Evolutionary conservation across 192 early-diverging fungal species (phyloP), one percentile per base, ranked within the genome.

Genomic region (Martensiomyces pterosporus): DNA sequence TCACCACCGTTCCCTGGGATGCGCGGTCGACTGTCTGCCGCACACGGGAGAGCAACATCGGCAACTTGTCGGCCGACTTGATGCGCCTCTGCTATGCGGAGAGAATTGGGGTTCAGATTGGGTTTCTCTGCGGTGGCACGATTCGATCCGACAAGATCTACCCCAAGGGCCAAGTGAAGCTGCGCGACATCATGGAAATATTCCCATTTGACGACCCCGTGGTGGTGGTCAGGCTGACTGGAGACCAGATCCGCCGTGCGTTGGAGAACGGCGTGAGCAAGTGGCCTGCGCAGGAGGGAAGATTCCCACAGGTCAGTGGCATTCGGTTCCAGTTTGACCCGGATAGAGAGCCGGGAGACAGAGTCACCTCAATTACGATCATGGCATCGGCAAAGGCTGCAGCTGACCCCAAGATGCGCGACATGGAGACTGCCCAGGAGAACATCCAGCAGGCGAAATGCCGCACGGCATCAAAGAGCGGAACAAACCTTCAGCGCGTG

Each of bases 151-250:
- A 87, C 51, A 71, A 51, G 18, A 68, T 81, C 2, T 69, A 79
- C 41, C 63, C 63, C 0, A 53, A 64, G 18, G 85, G 83, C 4
- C 55, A 59, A 14, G 57, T 87, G 33, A 79, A 72, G 12, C 49
- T 87, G 40, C 79, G 77, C 15, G 82, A 85, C 38, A 60, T 87
- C 19, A 74, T 84, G 65, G 79, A 82, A 24, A 62, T 80, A 15
- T 84, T 87, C 46, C 85, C 85, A 21, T 87, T 85, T 19, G 78
- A 81, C 34, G 85, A 87, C 39, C 84, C 83, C 6, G 48, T 79
- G 1, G 79, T 87, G 2, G 83, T 87, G 9, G 64, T 87, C 14
- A 43, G 50, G 29, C 39, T 87, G 16, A 82, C 80, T 2, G 85
- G 85, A 4, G 64, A 71, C 22, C 79, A 85, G 49, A 51, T 85